Evolutionary conservation across 371 early-diverging fungal genomes (phyloP), one percentile per base, ranked within the genome.

Genomic region (Mucor mucedo): DNA sequence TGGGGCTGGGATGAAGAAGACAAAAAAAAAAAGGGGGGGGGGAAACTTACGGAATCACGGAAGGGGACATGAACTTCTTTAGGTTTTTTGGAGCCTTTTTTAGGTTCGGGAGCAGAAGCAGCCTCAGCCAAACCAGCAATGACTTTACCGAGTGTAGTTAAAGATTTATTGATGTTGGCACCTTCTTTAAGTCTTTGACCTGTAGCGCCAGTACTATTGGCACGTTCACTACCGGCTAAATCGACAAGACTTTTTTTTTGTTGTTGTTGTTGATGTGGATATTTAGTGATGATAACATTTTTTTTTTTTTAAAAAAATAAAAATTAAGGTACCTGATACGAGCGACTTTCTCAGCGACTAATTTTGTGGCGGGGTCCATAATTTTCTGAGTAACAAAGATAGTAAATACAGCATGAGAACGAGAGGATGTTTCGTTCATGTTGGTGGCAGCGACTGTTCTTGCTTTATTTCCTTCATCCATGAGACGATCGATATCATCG

Each of bases 131-230:
- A 83, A 27, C 93, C 92, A 9, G 90, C 89, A 55, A 99, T 99
- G 14, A 99, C 98, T 67, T 95, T 98, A 16, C 98, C 97, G 1
- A 99, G 84, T 0, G 95, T 86, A n/a, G 94, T 91, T 13, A 99
- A 80, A 6, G 93, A 93, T 76, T 90, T 92, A 82, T 99, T 99
- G 68, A 99, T 99, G 65, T 94, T 91, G 5, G 95, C 93, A 14
- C 98, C 98, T 77, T 99, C 99, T 71, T 96, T 96, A 8, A 99
- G 77, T 5, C 98, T 86, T 11, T 77, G 79, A 13, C 98, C 98
- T 16, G 94, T 92, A 7, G 96, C 96, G 39, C 96, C 94, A 0
- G 99, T 98, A 42, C 93, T 87, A 42, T 92, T 88, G 9, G 95
- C 92, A 29, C 99, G 85, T 77, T 99, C 99, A 60, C 94, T 93